A percentile compares a stretch with the other conserved stretches of the same genome.
phyloP scores from a whole-genome alignment of 345 rosid species.

The Gossypium rotundifolium region DNA sequence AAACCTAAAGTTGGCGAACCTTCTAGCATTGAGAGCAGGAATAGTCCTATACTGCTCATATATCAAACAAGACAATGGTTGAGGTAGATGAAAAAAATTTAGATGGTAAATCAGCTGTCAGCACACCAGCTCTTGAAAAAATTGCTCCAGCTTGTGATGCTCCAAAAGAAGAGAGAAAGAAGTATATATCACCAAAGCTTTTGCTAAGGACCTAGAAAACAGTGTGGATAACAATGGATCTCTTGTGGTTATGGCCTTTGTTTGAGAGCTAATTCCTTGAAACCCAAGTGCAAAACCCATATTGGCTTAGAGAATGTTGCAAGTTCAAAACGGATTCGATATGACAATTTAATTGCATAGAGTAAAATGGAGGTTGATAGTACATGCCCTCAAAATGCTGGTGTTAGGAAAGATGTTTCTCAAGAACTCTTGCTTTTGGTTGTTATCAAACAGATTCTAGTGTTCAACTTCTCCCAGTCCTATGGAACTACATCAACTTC shows the following conservation, averaged over 20 bases:
- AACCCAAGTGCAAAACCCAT: conserved; percentile 16
- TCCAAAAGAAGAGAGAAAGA: conserved; percentile 12
- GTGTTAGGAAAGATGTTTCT: no score
- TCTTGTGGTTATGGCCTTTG: conserved; percentile 17
- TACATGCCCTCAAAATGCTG: no score
- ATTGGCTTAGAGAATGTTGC: conserved; percentile 20
- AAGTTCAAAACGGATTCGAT: conserved; percentile 10
- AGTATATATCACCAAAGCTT: conserved; percentile 13
- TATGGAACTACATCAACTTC: not conserved
- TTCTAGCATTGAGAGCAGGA: conserved; percentile 26
- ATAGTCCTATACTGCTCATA: conserved; percentile 17
- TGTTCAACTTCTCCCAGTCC: no score
- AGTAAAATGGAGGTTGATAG: not conserved
- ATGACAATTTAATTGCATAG: not conserved
- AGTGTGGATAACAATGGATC: not conserved
- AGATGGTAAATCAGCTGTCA: conserved; percentile 8
- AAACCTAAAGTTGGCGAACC: conserved; percentile 38
- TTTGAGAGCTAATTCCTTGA: conserved; percentile 16
- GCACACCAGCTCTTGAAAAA: conserved; percentile 18
- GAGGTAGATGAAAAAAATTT: conserved; percentile 24
- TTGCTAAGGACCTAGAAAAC: not conserved
- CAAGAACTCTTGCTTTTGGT: no score
- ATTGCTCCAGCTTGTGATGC: conserved; percentile 21
- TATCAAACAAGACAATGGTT: conserved; percentile 15
- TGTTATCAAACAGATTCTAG: no score